Conservation (phyloP, 169 alveolate species). For the Plasmodium vinckei region DNA sequence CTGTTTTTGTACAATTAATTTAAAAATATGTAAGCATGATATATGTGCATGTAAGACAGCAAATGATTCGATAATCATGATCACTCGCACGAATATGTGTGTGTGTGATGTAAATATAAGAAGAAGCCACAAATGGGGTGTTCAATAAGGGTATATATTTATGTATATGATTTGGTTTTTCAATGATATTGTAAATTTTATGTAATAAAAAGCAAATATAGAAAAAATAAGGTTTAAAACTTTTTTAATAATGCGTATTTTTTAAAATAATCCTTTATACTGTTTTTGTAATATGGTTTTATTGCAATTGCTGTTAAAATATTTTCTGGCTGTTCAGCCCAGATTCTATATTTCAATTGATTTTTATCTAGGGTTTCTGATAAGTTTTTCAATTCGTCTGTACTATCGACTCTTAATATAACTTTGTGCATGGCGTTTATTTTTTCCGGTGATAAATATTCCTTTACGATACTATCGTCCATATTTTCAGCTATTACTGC, state of each 20-base stretch:
- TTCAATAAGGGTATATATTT: not conserved
- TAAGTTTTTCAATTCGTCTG: slow-evolving; percentile 59
- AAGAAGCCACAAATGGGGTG: not conserved
- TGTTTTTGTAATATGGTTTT: slow-evolving; percentile 76
- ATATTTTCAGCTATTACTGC: slow-evolving; percentile 77
- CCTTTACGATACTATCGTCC: slow-evolving; percentile 69
- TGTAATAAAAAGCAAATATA: not conserved
- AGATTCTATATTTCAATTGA: slow-evolving; percentile 66
- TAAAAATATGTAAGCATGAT: not conserved
- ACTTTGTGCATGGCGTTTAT: slow-evolving; percentile 78
- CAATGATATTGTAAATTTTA: not conserved
- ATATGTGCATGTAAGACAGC: not conserved
- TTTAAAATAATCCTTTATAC: slow-evolving; percentile 75
- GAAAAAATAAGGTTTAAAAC: slow-evolving; percentile 8
- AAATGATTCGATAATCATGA: not conserved
- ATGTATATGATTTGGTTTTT: not conserved
- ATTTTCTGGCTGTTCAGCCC: slow-evolving; percentile 81
- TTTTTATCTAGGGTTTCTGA: slow-evolving; percentile 61
- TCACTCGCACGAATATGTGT: not conserved
- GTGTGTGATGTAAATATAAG: not conserved
- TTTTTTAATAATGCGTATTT: slow-evolving; percentile 73
- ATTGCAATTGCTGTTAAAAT: slow-evolving; percentile 78
- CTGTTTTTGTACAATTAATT: not conserved
- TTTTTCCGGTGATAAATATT: slow-evolving; percentile 76
- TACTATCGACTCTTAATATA: slow-evolving; percentile 62